Evolutionary conservation across 176 grass and related monocot genomes (phyloP).

Genomic region (Phragmites australis): DNA sequence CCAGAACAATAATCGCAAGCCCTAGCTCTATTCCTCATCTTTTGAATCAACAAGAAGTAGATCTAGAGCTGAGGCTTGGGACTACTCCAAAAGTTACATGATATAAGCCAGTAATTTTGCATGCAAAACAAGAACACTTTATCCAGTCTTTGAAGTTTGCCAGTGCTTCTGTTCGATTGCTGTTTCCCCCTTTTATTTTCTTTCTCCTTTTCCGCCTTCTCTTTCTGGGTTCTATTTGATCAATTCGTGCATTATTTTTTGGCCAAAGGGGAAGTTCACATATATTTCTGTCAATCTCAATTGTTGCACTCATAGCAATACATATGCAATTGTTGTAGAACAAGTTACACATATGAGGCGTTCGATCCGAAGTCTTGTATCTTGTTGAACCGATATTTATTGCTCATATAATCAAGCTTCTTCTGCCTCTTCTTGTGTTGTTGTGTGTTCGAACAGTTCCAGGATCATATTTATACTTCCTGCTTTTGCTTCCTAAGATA

Average conservation of each 20-base stretch:
- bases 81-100: conserved; percentile 50
- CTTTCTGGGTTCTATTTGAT: conserved; percentile 14
- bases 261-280: conserved; percentile 24
- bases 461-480: not conserved
- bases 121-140: conserved; percentile 8
- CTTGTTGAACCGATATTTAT: not conserved
- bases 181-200: not conserved
- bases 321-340: conserved; percentile 7
- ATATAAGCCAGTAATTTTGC: not conserved
- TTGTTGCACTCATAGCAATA: not conserved
- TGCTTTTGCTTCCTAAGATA: not conserved
- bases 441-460: not conserved
- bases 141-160: conserved; percentile 16
- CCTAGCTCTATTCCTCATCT: conserved; percentile 34
- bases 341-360: not conserved
- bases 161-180: not conserved
- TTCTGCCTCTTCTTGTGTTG: not conserved
- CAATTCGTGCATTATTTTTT: conserved; percentile 8
- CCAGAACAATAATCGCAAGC: conserved; percentile 35
- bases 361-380: not conserved
- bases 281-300: not conserved
- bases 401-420: not conserved
- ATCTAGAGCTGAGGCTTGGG: conserved; percentile 82
- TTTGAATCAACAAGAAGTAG: conserved; percentile 48
- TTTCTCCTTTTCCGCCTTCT: not conserved